phyloP scores from a whole-genome alignment of 1,284 basidiomycete species.

The Ceratorhiza oryzae-sativae region DNA sequence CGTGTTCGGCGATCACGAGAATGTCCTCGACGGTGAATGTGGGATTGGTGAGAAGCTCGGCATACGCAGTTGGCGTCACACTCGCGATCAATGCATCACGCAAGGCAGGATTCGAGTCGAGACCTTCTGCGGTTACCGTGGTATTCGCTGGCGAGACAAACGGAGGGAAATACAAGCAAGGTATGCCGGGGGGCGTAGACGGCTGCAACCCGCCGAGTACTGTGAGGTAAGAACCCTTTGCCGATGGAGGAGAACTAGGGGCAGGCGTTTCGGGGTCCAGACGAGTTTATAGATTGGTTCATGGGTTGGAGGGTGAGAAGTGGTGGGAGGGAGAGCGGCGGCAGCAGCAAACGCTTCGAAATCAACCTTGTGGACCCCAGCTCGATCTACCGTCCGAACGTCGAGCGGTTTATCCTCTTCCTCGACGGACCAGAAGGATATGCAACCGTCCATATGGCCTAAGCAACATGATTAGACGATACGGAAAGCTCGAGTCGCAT shows the following conservation, averaged over 20 bases:
- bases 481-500: not conserved
- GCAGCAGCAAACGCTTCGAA: constrained; percentile 50
- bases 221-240: constrained; percentile 67
- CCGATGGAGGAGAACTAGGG: not conserved
- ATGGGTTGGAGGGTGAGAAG: constrained; percentile 49
- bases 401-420: constrained; percentile 82
- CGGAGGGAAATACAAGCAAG: constrained; percentile 73
- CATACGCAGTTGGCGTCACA: constrained; percentile 26
- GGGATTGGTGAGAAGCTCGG: constrained; percentile 24
- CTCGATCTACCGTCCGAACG: constrained; percentile 72
- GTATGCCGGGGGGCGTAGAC: constrained; percentile 69
- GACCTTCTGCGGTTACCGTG: constrained; percentile 5
- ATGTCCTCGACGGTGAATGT: constrained; percentile 18
- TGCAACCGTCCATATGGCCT: constrained; percentile 85
- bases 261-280: constrained; percentile 62
- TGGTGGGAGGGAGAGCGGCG: constrained; percentile 50
- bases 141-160: constrained; percentile 61
- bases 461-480: constrained; percentile 63
- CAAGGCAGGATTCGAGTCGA: constrained; percentile 34
- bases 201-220: constrained; percentile 77
- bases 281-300: constrained; percentile 91
- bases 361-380: constrained; percentile 42
- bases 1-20: constrained; percentile 7
- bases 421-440: constrained; percentile 86
- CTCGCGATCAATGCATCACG: constrained; percentile 26